Conservation (phyloP, 2,329 filamentous ascomycete genomes). For the Claviceps pazoutovae region DNA sequence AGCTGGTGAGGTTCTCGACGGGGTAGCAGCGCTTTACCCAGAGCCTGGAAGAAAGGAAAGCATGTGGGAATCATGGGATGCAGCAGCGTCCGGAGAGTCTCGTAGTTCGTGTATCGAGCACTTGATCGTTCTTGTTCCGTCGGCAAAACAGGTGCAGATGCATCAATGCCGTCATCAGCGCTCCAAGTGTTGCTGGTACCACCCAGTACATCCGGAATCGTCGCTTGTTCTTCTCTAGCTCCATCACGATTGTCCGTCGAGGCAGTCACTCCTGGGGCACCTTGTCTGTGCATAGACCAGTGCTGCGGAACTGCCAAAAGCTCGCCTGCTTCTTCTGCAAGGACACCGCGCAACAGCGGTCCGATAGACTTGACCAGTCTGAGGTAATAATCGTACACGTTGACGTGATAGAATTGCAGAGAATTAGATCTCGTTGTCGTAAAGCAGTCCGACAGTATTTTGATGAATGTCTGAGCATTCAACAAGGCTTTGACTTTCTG, state of each 20-base stretch:
- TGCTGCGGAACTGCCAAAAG: conserved; percentile 58
- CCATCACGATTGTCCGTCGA: conserved; percentile 12
- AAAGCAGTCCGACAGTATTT: conserved; percentile 62
- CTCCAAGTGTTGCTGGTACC: conserved; percentile 14
- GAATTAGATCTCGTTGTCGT: conserved; percentile 50
- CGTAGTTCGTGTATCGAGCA: conserved; percentile 55
- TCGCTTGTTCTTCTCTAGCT: conserved; percentile 9
- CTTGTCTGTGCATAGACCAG: conserved; percentile 34
- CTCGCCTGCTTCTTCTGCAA: conserved; percentile 74
- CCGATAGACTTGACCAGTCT: conserved; percentile 63
- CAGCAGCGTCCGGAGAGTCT: conserved; percentile 61
- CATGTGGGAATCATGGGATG: conserved; percentile 66
- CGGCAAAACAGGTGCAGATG: conserved; percentile 15
- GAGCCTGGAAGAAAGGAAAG: conserved; percentile 71
- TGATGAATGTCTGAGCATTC: conserved; percentile 61
- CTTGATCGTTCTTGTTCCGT: conserved; percentile 29
- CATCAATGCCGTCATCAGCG: conserved; percentile 11
- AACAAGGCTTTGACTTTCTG: conserved; percentile 65
- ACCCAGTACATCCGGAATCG: conserved; percentile 20
- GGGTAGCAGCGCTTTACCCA: conserved; percentile 69
- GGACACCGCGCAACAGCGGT: conserved; percentile 60
- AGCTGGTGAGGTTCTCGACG: conserved; percentile 45
- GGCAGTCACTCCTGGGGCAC: conserved; percentile 12
- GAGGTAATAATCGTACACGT: conserved; percentile 73
- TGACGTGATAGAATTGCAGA: conserved; percentile 59